These are phyloP conservation scores for Naganishia friedmannii DNA, from an alignment of 768 basidiomycete genomes.

Conservation along the genomic window DNA sequence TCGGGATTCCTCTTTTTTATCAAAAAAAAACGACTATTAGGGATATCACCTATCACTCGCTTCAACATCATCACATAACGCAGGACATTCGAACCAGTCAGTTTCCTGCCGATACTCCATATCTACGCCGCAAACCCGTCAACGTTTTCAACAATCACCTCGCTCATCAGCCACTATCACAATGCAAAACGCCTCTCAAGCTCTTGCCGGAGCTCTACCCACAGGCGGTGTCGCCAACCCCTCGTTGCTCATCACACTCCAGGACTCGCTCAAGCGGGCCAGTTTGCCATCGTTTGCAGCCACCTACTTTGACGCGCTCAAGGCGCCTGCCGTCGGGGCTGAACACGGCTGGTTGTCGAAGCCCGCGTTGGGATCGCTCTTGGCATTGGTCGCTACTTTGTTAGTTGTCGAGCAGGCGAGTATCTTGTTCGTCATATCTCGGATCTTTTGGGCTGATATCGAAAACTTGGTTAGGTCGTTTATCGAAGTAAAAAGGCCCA, in stretches of 20 bases:
- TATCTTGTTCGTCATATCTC: background rate
- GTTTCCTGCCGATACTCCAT: background rate
- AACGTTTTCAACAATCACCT: background rate
- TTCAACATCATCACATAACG: background rate
- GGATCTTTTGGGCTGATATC: background rate
- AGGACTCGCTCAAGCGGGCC: background rate
- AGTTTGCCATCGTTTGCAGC: background rate
- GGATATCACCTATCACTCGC: background rate
- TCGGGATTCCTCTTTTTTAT: background rate
- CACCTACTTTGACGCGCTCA: background rate
- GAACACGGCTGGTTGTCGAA: constrained; percentile 18
- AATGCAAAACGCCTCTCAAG: constrained; percentile 23
- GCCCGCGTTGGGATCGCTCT: constrained; percentile 38
- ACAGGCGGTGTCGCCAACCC: constrained; percentile 10
- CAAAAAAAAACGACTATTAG: background rate
- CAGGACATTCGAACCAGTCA: background rate
- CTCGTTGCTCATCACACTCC: constrained; percentile 9
- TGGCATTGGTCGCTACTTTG: constrained; percentile 67
- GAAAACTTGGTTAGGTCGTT: constrained; percentile 54
- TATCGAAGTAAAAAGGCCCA: constrained; percentile 85
- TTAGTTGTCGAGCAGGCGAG: constrained; percentile 73
- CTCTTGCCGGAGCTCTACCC: constrained; percentile 5
- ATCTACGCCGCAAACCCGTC: background rate
- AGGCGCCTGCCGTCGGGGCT: background rate
- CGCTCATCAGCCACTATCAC: background rate